Base-by-base conservation (phyloP, 2,329 filamentous ascomycete species). In the Calonectria hawksworthii region DNA sequence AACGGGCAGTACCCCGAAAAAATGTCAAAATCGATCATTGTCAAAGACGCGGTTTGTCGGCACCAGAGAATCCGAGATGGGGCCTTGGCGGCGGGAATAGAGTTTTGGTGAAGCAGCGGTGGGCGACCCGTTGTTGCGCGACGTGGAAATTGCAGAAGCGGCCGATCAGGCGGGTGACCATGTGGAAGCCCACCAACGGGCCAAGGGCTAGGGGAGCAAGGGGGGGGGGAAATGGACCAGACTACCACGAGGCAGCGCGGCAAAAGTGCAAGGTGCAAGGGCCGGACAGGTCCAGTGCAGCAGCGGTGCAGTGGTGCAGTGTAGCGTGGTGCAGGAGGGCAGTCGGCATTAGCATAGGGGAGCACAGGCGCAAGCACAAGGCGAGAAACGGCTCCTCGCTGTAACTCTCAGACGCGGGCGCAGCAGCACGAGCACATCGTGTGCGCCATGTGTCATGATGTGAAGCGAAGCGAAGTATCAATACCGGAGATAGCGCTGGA, bases 71-170 rank as follows among this genome's bases (percentile, higher is more conserved):
- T 71, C 65, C 70, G 64, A 74, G 47, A 51, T 41, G 41, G 64
- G 61, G 30, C 63, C 75, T 64, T 68, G 68, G 68, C 44, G 18
- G 73, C 56, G 32, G 68, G 71, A 80, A 77, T 81, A 80, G 79
- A 81, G 79, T 80, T 80, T 80, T 32, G 44, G 75, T 81, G 79
- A 80, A 80, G 79, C 79, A 80, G 72, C 72, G 79, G 79, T 79
- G 79, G 76, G 47, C 65, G 74, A 66, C 56, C 74, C 75, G 68
- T 72, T 69, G 56, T 54, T 50, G 63, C 38, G 70, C 28, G 72
- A 65, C 68, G 74, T 79, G 79, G 78, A 80, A 80, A 80, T 80
- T 80, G 66, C 79, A 64, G 73, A 75, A 75, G 73, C 73, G 73
- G 72, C 70, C 74, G 72, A 75, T 76, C 75, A 75, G 76, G 73